phyloP scores from a whole-genome alignment of 2,329 filamentous ascomycete genomes.

The Cladophialophora carrionii region DNA sequence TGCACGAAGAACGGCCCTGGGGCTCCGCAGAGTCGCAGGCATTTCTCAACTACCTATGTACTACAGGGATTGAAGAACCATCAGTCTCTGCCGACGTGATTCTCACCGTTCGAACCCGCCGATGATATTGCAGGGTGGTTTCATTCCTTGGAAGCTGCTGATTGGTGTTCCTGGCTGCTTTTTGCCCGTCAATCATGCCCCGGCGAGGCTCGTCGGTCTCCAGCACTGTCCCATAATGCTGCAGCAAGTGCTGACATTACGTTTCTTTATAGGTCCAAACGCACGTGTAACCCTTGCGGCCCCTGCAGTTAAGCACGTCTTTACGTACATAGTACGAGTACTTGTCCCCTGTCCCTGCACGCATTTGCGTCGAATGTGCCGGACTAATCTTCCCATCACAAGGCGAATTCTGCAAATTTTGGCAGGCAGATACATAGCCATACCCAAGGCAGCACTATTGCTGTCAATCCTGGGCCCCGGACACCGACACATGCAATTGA shows the following conservation, averaged over 20 bases:
- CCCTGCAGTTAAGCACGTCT: neutral
- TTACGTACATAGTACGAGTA: neutral
- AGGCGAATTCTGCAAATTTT: neutral
- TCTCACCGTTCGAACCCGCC: neutral
- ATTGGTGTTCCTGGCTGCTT: slow-evolving; percentile 15
- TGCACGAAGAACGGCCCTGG: neutral
- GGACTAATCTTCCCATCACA: neutral
- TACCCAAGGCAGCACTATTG: neutral
- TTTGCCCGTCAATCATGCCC: neutral
- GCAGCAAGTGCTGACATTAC: neutral
- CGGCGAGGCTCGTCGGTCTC: neutral
- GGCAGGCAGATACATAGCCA: neutral
- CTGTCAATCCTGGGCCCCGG: neutral
- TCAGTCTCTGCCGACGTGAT: neutral
- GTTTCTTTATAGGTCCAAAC: slow-evolving; percentile 2
- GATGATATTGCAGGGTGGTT: neutral
- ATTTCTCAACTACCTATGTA: neutral
- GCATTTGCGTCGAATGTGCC: neutral
- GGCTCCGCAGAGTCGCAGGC: neutral
- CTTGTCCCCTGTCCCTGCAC: neutral
- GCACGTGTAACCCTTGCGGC: neutral
- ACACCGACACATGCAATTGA: neutral
- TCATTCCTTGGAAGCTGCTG: neutral
- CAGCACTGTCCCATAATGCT: neutral
- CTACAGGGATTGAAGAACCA: neutral